Conservation (phyloP, 768 basidiomycete genomes). For the Suillus subaureus region DNA sequence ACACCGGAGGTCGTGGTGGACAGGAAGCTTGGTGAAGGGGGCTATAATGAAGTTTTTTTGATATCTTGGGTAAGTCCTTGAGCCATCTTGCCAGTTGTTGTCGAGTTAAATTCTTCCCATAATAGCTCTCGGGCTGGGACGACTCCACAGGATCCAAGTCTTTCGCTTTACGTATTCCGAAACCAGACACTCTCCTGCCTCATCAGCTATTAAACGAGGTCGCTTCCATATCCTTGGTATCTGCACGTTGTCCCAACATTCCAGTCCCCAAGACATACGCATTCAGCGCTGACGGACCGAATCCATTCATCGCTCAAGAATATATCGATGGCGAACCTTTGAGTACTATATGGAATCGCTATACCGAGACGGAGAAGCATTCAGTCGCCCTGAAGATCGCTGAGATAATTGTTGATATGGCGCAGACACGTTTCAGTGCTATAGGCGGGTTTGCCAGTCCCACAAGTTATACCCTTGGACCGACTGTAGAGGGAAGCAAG, state of each 20-base stretch:
- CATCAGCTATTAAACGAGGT: not conserved
- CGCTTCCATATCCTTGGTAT: not conserved
- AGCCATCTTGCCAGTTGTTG: no score
- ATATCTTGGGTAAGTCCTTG: not conserved
- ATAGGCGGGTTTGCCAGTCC: not conserved
- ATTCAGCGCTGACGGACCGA: not conserved
- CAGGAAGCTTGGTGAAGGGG: not conserved
- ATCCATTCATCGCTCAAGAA: not conserved
- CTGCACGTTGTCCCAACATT: not conserved
- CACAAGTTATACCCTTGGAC: not conserved
- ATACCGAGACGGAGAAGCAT: not conserved
- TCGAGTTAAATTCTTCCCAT: not conserved
- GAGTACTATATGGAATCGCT: not conserved
- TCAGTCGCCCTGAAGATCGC: not conserved
- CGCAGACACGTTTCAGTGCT: not conserved
- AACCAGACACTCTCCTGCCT: not conserved
- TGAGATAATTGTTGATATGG: not conserved
- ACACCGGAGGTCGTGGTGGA: not conserved
- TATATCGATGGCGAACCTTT: not conserved
- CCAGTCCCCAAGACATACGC: not conserved
- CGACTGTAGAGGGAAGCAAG: not conserved
- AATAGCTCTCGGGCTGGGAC: not conserved
- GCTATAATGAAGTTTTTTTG: not conserved
- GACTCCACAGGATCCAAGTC: not conserved
- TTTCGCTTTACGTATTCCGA: not conserved